Base-by-base conservation (phyloP, 2,329 filamentous ascomycete genomes). In the Penicillium glabrum region DNA sequence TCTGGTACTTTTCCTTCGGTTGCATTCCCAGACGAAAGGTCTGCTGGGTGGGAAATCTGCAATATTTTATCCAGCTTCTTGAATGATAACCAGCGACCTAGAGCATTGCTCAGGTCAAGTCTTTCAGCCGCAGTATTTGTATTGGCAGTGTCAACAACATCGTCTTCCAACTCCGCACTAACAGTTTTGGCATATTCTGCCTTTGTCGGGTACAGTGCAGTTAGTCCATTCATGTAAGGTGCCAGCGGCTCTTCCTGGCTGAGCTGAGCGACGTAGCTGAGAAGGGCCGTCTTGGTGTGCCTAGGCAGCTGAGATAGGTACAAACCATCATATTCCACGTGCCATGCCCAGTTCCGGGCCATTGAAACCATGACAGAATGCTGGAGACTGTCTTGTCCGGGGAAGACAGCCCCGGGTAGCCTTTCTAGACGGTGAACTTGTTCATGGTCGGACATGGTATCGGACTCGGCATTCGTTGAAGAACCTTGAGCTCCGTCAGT, bases 251-350 rank as follows among this genome's bases (percentile, higher is more conserved):
- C 72, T n/a, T 72, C 64, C 1, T 75, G 71, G 1, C 80, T 78
- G 63, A 83, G 83, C 14, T 77, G 67, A 5, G 79, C 77, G 29
- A 87, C 65, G 67, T 87, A 87, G 61, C 80, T 84, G 24, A 88
- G 66, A 33, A 88, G 61, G 1, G 77, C 69, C 58, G 81, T 72
- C 61, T 84, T 84, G 6, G 85, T 64, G 41, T 76, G 75, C 16
- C 75, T 69, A 0, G 85, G 83, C 13, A 87, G 64, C 3, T 80
- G 73, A 2, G 77, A 73, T 3, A 88, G 69, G 49, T 82, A 83
- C 19, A 80, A 72, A 54, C 82, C 79, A 62, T 87, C 83, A 60
- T 85, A 85, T 51, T 82, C 77, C 26, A 82, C 69, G 58, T 87
- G 79, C 69, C 80, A 79, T 10, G 77, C 69, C 85, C 85, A 88